Base-by-base conservation (phyloP, 1,284 basidiomycete species). In the Schizophyllum amplum region DNA sequence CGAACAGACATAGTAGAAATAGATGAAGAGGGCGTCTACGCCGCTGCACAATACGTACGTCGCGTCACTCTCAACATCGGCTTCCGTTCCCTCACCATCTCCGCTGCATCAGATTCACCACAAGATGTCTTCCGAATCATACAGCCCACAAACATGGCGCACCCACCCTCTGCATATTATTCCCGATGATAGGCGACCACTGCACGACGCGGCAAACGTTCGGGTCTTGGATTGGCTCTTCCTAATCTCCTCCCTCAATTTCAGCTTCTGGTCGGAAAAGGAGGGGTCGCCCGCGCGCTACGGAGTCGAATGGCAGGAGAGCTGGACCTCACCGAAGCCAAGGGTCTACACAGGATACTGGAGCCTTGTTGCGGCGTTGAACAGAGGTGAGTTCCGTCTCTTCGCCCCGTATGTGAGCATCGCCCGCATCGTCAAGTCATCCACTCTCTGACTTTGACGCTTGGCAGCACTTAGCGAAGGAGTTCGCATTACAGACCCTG, bases 221-320 rank as follows among this genome's bases (percentile, higher is more conserved):
- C 20, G 78, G 74, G 46, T 79, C 24, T 72, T 92, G 25, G 75
- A 92, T 69, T 92, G 90, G 90, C 84, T 93, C 60, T 92, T 93
- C 69, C 76, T 92, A 54, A 83, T 93, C 33, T 90, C 90, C 0
- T 77, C 86, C 1, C 77, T 92, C 52, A 93, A 93, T 68, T 93
- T 93, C 69, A 87, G 83, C 62, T 93, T 93, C 66, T 93, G 90
- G 90, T 91, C 89, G 0, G 81, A 86, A 60, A 75, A 72, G 49
- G 82, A 84, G 57, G 81, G 80, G 0, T 67, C 64, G 7, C 61
- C 69, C 2, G 79, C 80, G 50, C 76, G 87, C 22, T 93, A 84
- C 65, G 88, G 84, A 7, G 82, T 92, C 1, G 77, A 84, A 61
- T 93, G 90, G 89, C 76, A 80, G 49, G 69, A 75, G n/a, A 78